A percentile compares a stretch with the other conserved stretches of the same genome.
These are phyloP conservation scores for Bruguiera parviflora DNA, from an alignment of 345 rosid genomes.

Conservation along the genomic window DNA sequence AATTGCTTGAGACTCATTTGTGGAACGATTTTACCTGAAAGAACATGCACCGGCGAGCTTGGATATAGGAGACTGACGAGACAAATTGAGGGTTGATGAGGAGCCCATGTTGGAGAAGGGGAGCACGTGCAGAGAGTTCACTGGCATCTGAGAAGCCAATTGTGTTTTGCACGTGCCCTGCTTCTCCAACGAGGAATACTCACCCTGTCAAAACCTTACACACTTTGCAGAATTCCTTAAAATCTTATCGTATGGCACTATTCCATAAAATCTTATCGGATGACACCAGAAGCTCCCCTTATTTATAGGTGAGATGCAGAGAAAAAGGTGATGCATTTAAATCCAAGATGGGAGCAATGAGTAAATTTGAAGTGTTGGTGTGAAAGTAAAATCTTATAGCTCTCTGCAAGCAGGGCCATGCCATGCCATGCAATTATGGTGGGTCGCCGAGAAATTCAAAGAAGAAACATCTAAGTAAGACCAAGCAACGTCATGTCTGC, in stretches of 20 bases:
- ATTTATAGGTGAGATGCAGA: conserved; percentile 40
- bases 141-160: neutral
- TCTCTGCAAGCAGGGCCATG: conserved; percentile 3
- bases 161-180: conserved; percentile 96
- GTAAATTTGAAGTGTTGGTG: conserved; percentile 15
- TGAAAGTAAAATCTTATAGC: neutral
- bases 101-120: conserved; percentile 87
- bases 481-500: conserved; percentile 24
- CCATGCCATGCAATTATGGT: conserved; percentile 53
- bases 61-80: neutral
- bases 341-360: conserved; percentile 5
- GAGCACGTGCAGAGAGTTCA: conserved; percentile 72
- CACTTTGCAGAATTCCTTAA: neutral
- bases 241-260: too few relatives aligned
- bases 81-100: conserved; percentile 26
- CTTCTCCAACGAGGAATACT: conserved; percentile 92
- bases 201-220: conserved; percentile 25
- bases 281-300: neutral
- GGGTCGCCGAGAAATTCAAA: conserved; percentile 32
- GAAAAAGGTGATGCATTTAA: neutral
- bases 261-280: too few relatives aligned
- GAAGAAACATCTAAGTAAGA: conserved; percentile 23
- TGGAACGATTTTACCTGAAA: neutral
- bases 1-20: neutral
- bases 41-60: neutral